These are phyloP conservation scores for Heterobasidion annosum DNA, from an alignment of 1,284 basidiomycete genomes.

Conservation along the genomic window DNA sequence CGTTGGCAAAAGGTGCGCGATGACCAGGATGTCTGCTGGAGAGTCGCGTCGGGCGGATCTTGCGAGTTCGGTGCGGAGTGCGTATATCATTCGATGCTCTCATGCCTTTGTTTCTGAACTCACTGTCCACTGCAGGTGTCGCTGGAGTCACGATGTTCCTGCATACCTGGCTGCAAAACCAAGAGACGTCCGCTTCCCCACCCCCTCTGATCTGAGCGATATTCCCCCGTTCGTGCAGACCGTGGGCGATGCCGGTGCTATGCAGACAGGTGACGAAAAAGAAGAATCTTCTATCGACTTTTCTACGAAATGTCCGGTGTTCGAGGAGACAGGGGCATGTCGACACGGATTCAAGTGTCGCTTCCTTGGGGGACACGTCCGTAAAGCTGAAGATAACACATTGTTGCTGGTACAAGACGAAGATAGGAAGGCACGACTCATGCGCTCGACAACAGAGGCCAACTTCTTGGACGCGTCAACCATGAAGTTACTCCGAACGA, in stretches of 20 bases:
- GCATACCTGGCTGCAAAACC: slow-evolving; percentile 75
- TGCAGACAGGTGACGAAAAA: slow-evolving; percentile 17
- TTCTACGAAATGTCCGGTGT: slow-evolving; percentile 63
- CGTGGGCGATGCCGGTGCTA: slow-evolving; percentile 14
- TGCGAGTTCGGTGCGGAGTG: slow-evolving; percentile 63
- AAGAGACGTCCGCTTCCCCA: slow-evolving; percentile 58
- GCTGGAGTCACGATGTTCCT: slow-evolving; percentile 72
- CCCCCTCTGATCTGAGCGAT: slow-evolving; percentile 28
- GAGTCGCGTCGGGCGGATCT: slow-evolving; percentile 48
- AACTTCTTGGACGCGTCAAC: slow-evolving; percentile 60
- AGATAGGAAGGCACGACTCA: slow-evolving; percentile 44
- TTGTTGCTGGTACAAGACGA: slow-evolving; percentile 43
- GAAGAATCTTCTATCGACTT: slow-evolving; percentile 31
- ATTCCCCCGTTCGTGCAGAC: slow-evolving; percentile 42
- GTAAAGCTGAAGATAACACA: slow-evolving; percentile 29
- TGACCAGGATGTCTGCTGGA: slow-evolving; percentile 71
- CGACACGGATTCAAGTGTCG: slow-evolving; percentile 87
- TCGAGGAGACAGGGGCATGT: slow-evolving; percentile 71
- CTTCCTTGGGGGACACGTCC: slow-evolving; percentile 75
- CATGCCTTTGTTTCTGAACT: slow-evolving; percentile 1
- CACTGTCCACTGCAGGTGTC: slow-evolving; percentile 45
- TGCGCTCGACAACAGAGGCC: slow-evolving; percentile 54
- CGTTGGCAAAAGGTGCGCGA: slow-evolving; percentile 65
- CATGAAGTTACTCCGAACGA: slow-evolving; percentile 52
- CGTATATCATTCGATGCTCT: slow-evolving; percentile 16